phyloP scores from a whole-genome alignment of 257 asterid genomes.

The Scutellaria minor region DNA sequence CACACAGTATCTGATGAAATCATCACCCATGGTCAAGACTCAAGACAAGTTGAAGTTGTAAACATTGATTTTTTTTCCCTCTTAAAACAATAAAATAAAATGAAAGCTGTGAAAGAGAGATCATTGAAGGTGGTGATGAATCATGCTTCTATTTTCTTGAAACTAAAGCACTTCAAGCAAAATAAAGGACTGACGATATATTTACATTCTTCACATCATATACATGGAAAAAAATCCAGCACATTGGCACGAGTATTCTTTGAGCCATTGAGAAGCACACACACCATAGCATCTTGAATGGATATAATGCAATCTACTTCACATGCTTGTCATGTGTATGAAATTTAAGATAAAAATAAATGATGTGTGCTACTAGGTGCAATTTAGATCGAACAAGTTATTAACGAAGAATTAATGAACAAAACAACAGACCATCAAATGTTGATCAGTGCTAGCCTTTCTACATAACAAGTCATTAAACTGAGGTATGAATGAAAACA shows the following conservation, averaged over 20 bases:
- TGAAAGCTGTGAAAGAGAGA: neutral
- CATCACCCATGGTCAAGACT: neutral
- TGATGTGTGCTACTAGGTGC: too few species aligned
- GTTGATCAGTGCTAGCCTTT: neutral
- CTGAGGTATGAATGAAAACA: neutral
- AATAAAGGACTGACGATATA: neutral
- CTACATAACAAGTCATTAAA: neutral
- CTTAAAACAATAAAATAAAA: neutral
- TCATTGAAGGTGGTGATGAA: neutral
- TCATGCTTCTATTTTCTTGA: conserved; percentile 1
- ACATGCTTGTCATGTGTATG: neutral
- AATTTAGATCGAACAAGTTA: too few species aligned
- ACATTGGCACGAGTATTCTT: neutral
- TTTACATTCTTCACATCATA: neutral
- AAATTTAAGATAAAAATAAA: too few species aligned
- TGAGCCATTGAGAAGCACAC: neutral
- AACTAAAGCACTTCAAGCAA: neutral
- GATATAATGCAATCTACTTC: conserved; percentile 6
- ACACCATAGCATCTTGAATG: neutral
- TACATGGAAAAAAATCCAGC: too few species aligned
- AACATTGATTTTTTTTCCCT: neutral
- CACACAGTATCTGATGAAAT: conserved; percentile 64
- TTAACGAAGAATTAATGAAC: too few species aligned
- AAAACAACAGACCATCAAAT: too few species aligned
- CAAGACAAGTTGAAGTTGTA: conserved; percentile 3